Base-by-base conservation (phyloP, 768 basidiomycete species). In the Lanmaoa pseudosensibilis region DNA sequence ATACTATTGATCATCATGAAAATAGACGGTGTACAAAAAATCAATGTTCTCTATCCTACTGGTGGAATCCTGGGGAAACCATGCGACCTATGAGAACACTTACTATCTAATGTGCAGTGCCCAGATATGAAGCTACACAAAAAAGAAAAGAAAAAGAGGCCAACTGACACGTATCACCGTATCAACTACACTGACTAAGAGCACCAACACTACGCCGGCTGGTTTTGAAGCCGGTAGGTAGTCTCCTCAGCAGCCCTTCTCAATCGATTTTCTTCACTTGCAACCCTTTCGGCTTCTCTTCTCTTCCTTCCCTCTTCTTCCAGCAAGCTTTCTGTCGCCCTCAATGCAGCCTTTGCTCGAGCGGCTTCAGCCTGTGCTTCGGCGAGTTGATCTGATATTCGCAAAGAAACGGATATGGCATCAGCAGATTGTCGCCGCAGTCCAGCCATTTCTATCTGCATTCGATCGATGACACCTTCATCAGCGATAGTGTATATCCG, bases 381-480 rank as follows among this genome's bases (percentile, higher is more conserved):
- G 10, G 81, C 75, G n/a, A 92, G 77, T 64, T 90, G 85, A 65
- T 88, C 87, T 18, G 87, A 81, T 58, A 92, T 77, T 55, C 82
- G 77, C 51, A 84, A 71, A 3, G 86, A 86, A 30, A 83, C 77
- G 6, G 83, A 83, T 54, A 86, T 79, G 7, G 87, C 85, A 58
- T 90, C 86, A 21, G 85, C 79, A 18, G 87, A 82, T 66, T 88
- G 86, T 52, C 83, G 79, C 46, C 86, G 82, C 53, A 91, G 74
- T 38, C 69, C 78, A 10, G 78, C 79, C 66, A 89, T 79, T 71
- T 92, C 88, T 63, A 80, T 78, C 64, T 84, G 80, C 73, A 90
- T 78, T 43, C 80, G 82, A 53, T 88, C 85, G 52, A 90, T 71
- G 5, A 79, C 69, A 47, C 75, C 75, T 13, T 76, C 73, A 52